These are phyloP conservation scores for Phalaenopsis hybrid DNA, from an alignment of 116 monocot genomes.

Conservation along the genomic window DNA sequence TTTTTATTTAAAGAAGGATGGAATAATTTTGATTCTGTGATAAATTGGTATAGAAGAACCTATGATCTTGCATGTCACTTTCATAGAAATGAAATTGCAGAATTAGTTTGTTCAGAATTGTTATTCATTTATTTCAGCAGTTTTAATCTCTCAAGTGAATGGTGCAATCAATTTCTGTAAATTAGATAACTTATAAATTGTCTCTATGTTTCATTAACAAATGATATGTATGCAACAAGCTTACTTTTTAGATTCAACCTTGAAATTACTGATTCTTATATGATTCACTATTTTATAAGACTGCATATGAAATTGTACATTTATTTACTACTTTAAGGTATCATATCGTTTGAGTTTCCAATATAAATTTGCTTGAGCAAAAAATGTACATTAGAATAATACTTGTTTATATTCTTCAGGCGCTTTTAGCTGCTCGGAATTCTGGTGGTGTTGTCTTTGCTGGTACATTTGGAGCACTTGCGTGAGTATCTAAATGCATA, in stretches of 20 bases:
- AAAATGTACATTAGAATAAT: background rate
- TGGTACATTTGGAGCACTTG: slow-evolving; percentile 94
- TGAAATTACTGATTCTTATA: background rate
- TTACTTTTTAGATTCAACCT: background rate
- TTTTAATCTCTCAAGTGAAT: background rate
- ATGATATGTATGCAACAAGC: background rate
- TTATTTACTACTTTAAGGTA: background rate
- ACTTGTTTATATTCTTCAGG: slow-evolving; percentile 32
- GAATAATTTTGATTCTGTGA: no score
- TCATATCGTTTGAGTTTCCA: background rate
- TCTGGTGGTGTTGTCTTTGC: slow-evolving; percentile 63
- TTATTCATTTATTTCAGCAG: no score
- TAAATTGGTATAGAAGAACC: no score
- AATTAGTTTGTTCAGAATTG: no score
- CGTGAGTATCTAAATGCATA: slow-evolving; percentile 55
- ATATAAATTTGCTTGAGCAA: background rate
- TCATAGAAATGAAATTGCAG: no score
- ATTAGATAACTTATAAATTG: background rate
- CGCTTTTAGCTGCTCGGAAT: slow-evolving; percentile 90
- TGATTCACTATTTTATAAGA: background rate
- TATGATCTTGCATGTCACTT: no score
- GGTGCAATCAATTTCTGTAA: background rate
- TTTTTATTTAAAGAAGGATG: no score
- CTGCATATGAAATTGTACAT: background rate
- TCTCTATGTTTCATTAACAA: background rate